Base-by-base conservation (phyloP, 1,284 basidiomycete genomes). In the Pterulicium gracile region DNA sequence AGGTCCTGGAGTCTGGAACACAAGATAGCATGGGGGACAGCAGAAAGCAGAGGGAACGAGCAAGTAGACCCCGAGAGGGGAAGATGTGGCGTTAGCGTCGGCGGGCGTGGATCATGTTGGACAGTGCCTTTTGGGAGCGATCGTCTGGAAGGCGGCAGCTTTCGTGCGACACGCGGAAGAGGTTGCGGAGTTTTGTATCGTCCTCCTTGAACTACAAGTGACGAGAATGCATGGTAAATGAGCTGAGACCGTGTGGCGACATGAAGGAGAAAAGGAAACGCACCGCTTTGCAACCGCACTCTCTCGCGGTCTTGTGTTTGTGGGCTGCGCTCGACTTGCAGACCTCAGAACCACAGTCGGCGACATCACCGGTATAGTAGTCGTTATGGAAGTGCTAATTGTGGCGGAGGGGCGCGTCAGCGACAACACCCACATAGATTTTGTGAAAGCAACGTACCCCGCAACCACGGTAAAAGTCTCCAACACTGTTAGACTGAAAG, bases 381-480 rank as follows among this genome's bases (percentile, higher is more conserved):
- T 75, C 68, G 35, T 72, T 71, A 51, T 79, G 76, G 59, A 79
- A 81, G 55, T 80, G 77, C 77, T 80, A 55, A 49, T 50, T 34
- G 49, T 47, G 27, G 47, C 20, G 35, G 34, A 43, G 39, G 7
- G 7, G n/a, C n/a, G 27, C 47, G 49, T 55, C 46, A 54, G 45
- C 40, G 49, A 32, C 7, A 32, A 32, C 10, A 32, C 7, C 27
- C 10, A 32, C 27, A 39, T 3, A 36, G 24, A 19, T 43, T 18
- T 14, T 23, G 35, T 43, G n/a, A 18, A 13, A 49, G 35, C 22
- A 22, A 57, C 71, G 49, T 58, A 78, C 77, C 49, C 74, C 72
- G 52, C 77, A 79, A 21, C 77, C 77, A 57, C 77, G 70, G 55
- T 77, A 75, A 53, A 68, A 79, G 53, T 79, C 77, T 40, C 77